Evolutionary conservation across 306 rosid genomes (phyloP).

Genomic region (Pachyrhizus erosus): DNA sequence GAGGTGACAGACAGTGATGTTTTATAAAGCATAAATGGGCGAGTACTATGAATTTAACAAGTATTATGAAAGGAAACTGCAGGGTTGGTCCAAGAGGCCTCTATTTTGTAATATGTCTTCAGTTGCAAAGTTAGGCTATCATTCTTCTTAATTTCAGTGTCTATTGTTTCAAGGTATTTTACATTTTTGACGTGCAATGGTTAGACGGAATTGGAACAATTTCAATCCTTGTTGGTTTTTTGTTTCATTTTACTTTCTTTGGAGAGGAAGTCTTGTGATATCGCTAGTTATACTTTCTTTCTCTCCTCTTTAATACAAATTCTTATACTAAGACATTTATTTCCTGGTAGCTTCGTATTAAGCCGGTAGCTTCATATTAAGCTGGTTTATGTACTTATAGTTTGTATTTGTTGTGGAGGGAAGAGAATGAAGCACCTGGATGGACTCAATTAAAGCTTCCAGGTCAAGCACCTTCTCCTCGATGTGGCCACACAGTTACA

Average conservation of each 20-base stretch:
- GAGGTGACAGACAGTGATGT: not conserved
- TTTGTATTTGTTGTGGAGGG: conserved; percentile 73
- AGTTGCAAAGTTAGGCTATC: not conserved
- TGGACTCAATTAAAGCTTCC: conserved; percentile 99
- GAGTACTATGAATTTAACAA: conserved; percentile 4
- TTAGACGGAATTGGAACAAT: not conserved
- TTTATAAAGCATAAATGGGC: conserved; percentile 17
- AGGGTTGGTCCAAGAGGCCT: conserved; percentile 3
- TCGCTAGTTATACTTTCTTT: conserved; percentile 1
- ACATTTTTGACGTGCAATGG: conserved; percentile 17
- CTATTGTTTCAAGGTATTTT: not conserved
- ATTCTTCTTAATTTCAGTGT: conserved; percentile 3
- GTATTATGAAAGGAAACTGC: not conserved
- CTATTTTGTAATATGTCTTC: not conserved
- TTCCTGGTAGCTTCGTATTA: conserved; percentile 29
- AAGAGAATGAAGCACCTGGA: conserved; percentile 93
- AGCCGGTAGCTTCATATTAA: conserved; percentile 30
- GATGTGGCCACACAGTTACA: conserved; percentile 92
- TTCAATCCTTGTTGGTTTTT: not conserved
- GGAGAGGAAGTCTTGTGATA: conserved; percentile 16
- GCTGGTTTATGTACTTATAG: conserved; percentile 41
- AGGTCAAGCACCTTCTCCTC: conserved; percentile 95
- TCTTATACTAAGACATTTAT: not conserved
- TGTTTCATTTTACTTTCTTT: conserved; percentile 18
- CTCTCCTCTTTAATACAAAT: conserved; percentile 11